phyloP scores from a whole-genome alignment of 331 rosid genomes.

The Rosa hybrid region DNA sequence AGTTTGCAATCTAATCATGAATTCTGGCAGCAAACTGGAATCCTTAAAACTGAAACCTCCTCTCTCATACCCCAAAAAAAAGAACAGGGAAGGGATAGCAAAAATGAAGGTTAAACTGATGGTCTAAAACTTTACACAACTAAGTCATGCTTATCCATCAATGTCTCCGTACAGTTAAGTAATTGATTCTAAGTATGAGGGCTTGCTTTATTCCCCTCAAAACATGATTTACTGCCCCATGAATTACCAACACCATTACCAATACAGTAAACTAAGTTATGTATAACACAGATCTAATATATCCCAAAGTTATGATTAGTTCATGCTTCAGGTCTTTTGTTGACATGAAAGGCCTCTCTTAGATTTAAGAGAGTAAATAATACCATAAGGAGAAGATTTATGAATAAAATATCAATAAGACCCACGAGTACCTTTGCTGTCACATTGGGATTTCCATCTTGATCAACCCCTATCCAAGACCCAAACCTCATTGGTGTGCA shows the following conservation, averaged over 20 bases:
- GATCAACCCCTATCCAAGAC: slow-evolving; percentile 98
- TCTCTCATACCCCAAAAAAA: neutral
- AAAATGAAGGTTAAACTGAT: neutral
- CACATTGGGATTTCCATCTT: slow-evolving; percentile 97
- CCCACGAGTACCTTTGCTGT: slow-evolving; percentile 71
- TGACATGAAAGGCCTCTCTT: neutral
- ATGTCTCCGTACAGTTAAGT: neutral
- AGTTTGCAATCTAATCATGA: neutral
- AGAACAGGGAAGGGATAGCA: neutral
- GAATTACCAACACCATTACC: neutral
- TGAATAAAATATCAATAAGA: neutral
- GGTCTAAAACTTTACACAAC: neutral
- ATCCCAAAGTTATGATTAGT: neutral
- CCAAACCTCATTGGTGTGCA: slow-evolving; percentile 96
- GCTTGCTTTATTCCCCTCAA: neutral
- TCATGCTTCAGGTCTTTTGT: neutral
- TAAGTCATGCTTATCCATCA: neutral
- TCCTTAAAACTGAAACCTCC: neutral
- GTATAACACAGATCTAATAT: neutral
- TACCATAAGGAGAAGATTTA: slow-evolving; percentile 2
- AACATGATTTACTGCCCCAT: neutral
- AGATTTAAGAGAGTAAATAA: neutral
- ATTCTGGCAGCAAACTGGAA: neutral
- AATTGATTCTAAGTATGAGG: neutral
- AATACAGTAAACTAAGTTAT: no score